Base-by-base conservation (phyloP, 163 green algal genomes). In the Scenedesmus sp. region DNA sequence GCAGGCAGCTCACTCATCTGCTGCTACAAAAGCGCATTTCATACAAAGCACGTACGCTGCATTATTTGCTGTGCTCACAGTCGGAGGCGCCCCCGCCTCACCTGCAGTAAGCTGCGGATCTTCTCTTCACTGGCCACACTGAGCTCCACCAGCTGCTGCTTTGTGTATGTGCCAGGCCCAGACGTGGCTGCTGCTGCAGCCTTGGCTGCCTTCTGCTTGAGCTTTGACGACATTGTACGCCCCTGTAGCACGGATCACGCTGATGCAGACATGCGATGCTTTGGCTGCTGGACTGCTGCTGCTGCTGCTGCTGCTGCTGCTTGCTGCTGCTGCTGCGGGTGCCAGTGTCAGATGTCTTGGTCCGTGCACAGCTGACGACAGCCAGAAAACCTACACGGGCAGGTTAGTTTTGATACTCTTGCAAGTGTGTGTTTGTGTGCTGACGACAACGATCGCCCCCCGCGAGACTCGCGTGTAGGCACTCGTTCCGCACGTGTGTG, bases 111-210 rank as follows among this genome's bases (percentile, higher is more conserved):
- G 35, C 18, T 51, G 42, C 88, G 88, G 9, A 92, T 70, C 9
- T 53, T 76, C 10, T 49, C 88, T 51, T 88, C 88, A 33, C 16
- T 84, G 30, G 80, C 88, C 4, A 65, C 61, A 22, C 68, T 81
- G 42, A 92, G 81, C 56, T 92, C 81, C 9, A 92, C 51, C 26
- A 56, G 6, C n/a, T 90, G 85, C 44, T 90, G 85, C 68, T 90
- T 90, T 2, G 80, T 51, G 35, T 81, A 81, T 3, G 84, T 49
- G 73, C 40, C 40, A 30, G 61, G 37, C 61, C 59, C 56, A 33
- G 84, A 35, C n/a, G 61, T 65, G 37, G 84, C 84, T 49, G 70
- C 61, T 33, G 84, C 84, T 44, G 61, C 84, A 43, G 84, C 59
- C 40, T 89, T 89, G 1, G 84, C 84, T 2, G 84, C 84, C 70